Evolutionary conservation across 345 rosid genomes (phyloP).

Genomic region (Aurinia saxatilis): DNA sequence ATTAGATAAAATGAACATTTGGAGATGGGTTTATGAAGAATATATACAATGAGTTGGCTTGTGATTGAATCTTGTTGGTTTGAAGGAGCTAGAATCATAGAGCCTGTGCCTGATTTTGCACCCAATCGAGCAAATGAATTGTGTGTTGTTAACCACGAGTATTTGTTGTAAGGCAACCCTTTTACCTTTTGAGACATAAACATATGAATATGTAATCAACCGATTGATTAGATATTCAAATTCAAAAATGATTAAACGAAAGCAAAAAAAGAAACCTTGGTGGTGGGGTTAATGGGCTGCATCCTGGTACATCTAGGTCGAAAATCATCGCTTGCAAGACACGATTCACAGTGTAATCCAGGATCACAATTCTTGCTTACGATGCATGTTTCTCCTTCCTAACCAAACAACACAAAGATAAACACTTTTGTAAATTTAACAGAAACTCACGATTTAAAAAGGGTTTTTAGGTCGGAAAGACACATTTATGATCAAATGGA

Average conservation of each 20-base stretch:
- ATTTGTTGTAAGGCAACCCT: conserved; percentile 67
- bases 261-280: conserved; percentile 33
- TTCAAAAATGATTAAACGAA: neutral
- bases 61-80: conserved; percentile 85
- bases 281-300: conserved; percentile 52
- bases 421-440: neutral
- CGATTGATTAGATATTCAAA: neutral
- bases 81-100: conserved; percentile 45
- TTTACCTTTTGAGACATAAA: conserved; percentile 31
- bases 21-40: conserved; percentile 4
- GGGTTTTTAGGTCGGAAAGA: neutral
- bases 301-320: conserved; percentile 69
- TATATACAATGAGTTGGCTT: conserved; percentile 62
- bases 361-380: conserved; percentile 42
- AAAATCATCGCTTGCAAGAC: conserved; percentile 51
- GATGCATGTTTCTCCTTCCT: conserved; percentile 81
- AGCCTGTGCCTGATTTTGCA: conserved; percentile 52
- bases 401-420: conserved; percentile 17
- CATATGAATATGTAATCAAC: neutral
- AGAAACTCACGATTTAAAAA: neutral
- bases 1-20: neutral
- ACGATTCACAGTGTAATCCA: conserved; percentile 67
- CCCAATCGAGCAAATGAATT: conserved; percentile 58
- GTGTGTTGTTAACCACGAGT: conserved; percentile 95
- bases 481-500: neutral